phyloP scores from a whole-genome alignment of 1,284 basidiomycete species.

The Volvariella volvacea region DNA sequence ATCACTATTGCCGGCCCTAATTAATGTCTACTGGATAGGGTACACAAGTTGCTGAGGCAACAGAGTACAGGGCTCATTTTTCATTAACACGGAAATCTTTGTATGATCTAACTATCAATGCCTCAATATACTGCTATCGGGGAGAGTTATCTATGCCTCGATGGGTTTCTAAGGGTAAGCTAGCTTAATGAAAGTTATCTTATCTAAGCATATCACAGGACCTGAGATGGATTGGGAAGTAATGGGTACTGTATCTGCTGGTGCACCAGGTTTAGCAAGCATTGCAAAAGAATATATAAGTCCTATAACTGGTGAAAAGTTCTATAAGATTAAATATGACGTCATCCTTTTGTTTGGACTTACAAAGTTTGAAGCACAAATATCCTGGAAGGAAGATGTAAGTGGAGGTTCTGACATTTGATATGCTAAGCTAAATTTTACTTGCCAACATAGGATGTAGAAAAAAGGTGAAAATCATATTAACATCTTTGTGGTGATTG shows the following conservation, averaged over 20 bases:
- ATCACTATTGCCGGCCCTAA: neutral
- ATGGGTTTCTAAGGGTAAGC: too few species aligned
- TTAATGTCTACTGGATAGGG: neutral
- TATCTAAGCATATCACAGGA: too few species aligned
- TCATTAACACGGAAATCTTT: too few species aligned
- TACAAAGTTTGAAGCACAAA: neutral
- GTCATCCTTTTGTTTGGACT: neutral
- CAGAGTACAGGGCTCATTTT: constrained; percentile 6
- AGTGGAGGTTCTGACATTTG: neutral
- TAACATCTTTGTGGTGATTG: too few species aligned
- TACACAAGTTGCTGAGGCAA: constrained; percentile 3
- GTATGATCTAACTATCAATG: too few species aligned
- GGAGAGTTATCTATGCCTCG: too few species aligned
- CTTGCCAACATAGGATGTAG: neutral
- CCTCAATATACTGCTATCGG: too few species aligned
- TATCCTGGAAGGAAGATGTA: neutral
- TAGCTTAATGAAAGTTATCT: too few species aligned
- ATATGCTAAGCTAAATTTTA: too few species aligned
- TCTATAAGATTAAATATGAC: neutral
- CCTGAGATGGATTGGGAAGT: too few species aligned
- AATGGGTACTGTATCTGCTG: constrained; percentile 27
- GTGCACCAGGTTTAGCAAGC: constrained; percentile 7
- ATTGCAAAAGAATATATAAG: neutral
- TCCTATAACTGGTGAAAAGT: too few species aligned
- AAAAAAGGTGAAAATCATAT: neutral